Evolutionary conservation across 1,284 basidiomycete species (phyloP), one percentile per base, ranked within the genome.

Genomic region (Sphagnurus paluster): DNA sequence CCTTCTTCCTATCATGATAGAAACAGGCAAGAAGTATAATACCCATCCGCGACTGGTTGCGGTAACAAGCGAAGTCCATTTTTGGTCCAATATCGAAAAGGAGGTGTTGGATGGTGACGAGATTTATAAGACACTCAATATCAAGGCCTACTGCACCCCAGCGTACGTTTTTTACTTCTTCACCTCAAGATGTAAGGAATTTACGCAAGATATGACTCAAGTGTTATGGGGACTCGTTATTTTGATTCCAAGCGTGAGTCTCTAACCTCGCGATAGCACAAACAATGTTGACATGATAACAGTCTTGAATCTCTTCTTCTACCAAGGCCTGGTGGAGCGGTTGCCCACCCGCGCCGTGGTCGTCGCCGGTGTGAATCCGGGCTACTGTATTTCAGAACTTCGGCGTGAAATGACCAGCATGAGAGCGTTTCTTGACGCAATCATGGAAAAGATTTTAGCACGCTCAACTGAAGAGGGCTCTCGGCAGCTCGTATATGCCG

Each of bases 271-370:
- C 43, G 30, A 7, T 19, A 40, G 42, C 17, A 7, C 19, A 8
- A 17, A 13, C 44, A 42, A 23, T 50, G 35, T 1, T 35, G 24
- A 25, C 29, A 28, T 30, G 35, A 17, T 23, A 17, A 17, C 9
- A 76, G 74, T 76, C 16, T 53, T 77, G 23, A 70, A 72, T 50
- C 46, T 77, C 3, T 59, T 75, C 38, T 72, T 76, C 54, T 59
- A 61, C 10, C 72, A 69, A 7, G 69, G 68, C 6, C 57, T 78
- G 0, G 62, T 60, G 5, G 61, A 65, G 4, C 67, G 61, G 25
- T 63, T 76, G 49, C 7, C 48, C 50, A 20, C 46, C 65, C 0
- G 49, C 68, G 60, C 67, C 0, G 56, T 76, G 13, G 66, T 70
- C 19, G 56, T 66, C 36, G 61, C 63, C 39, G 35, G 67, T 11